These are phyloP conservation scores for Phaeosphaeriaceae sp. DNA, from an alignment of 2,329 filamentous ascomycete genomes.

Conservation along the genomic window DNA sequence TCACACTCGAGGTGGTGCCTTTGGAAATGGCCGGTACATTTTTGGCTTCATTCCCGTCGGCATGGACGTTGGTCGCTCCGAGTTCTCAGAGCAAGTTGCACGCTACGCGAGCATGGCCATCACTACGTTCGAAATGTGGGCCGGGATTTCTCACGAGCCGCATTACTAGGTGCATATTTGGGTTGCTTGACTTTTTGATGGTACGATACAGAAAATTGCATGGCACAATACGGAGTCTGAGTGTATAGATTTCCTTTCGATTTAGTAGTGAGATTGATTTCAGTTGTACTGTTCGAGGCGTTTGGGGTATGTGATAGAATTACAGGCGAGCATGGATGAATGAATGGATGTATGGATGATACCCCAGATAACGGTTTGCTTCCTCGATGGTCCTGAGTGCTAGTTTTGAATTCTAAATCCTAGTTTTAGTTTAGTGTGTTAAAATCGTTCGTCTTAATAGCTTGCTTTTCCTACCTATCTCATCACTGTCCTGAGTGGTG, in stretches of 20 bases:
- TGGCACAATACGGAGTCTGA: no score
- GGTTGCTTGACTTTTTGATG: no score
- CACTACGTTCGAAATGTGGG: constrained; percentile 18
- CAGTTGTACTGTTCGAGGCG: no score
- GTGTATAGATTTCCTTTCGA: no score
- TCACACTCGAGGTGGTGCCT: constrained; percentile 12
- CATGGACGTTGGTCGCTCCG: constrained; percentile 21
- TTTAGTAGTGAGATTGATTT: no score
- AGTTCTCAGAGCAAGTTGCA: constrained; percentile 16
- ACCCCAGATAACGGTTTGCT: constrained; percentile 1
- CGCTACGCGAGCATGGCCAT: constrained; percentile 14
- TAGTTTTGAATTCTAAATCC: no score
- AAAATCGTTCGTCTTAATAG: neutral
- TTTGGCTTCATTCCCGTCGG: constrained; percentile 24
- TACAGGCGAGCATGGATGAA: neutral
- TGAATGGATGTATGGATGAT: constrained; percentile 2
- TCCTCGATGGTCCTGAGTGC: neutral
- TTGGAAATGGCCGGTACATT: constrained; percentile 27
- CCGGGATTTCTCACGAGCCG: constrained; percentile 11
- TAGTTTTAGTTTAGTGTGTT: neutral
- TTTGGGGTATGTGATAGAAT: neutral
- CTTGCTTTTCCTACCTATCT: no score
- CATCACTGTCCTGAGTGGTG: no score
- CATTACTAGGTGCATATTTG: constrained; percentile 9
- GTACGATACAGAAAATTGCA: no score